Base-by-base conservation (phyloP, 805 yeast genomes). In the Monosporozyma aerobia region DNA sequence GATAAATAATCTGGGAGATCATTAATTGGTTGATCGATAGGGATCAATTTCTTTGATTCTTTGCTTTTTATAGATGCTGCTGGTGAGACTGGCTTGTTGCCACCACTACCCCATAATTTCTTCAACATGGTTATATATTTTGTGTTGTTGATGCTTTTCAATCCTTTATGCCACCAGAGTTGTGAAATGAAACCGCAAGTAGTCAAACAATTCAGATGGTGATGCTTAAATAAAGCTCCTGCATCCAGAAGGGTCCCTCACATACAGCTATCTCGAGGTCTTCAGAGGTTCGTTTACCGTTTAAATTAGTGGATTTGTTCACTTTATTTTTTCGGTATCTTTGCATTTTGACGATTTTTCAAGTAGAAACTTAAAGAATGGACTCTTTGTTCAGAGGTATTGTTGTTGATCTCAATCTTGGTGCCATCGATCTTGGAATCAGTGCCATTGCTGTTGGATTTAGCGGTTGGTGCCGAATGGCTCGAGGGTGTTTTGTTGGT, bases 21-120 rank as follows among this genome's bases (percentile, higher is more conserved):
- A 37, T 72, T 75, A 59, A 87, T 83, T 1, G 95, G 95, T 49
- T 64, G 56, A 4, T 60, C 59, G 2, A 65, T 54, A 52, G 67
- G 61, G 39, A 74, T 66, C 35, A 68, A 56, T 44, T 69, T 67
- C 8, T 59, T 59, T 6, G 57, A 46, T 23, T 63, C 55, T 14
- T 60, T 58, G 39, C 43, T 56, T 51, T 62, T 61, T 44, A 45
- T 48, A 25, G 46, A 25, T 35, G 13, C n/a, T n/a, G 13, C 39
- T 25, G 16, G 43, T 16, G 43, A 23, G 7, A 16, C 23, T 6
- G 16, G 16, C 11, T 6, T 35, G 6, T 23, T 33, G 32, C 22
- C 50, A 45, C 48, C 39, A 5, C 30, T 39, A 9, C 50, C 50
- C 39, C 35, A 40, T 30, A 32, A 23, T 19, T 47, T 47, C 11